Percentiles rank a stretch among this genome's conserved stretches.
Evolutionary conservation across 495 filamentous ascomycete species (phyloP).

Genomic region (Aspergillus nanangensis): DNA sequence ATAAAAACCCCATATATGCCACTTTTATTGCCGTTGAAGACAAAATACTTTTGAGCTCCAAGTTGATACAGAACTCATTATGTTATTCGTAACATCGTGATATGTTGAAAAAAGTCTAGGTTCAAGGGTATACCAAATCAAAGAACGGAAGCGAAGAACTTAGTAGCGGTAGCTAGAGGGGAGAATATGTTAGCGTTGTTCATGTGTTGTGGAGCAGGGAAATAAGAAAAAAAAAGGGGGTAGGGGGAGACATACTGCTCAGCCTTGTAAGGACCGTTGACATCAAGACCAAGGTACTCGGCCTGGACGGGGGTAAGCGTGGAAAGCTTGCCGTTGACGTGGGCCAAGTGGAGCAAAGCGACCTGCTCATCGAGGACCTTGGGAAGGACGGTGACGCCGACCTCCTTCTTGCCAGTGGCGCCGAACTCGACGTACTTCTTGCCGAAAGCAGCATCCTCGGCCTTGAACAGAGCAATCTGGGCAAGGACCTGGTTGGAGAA

Average conservation of each 20-base stretch:
- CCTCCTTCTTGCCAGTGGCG: constrained; percentile 79
- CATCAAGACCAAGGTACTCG: constrained; percentile 83
- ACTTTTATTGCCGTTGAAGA: constrained; percentile 63
- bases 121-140: constrained; percentile 37
- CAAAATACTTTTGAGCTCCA: constrained; percentile 53
- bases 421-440: constrained; percentile 95
- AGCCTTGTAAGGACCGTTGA: constrained; percentile 91
- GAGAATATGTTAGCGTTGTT: constrained; percentile 4
- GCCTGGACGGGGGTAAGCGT: constrained; percentile 80
- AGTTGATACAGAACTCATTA: constrained; percentile 43
- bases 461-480: constrained; percentile 97
- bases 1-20: constrained; percentile 37
- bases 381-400: constrained; percentile 94
- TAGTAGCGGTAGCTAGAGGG: constrained; percentile 57
- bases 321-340: constrained; percentile 93
- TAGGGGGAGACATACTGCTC: constrained; percentile 40
- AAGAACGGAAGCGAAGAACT: constrained; percentile 21
- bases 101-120: constrained; percentile 58
- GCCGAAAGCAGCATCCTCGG: constrained; percentile 78
- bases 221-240: not conserved
- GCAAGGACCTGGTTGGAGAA: constrained; percentile 99
- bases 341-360: constrained; percentile 83
- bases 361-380: constrained; percentile 99
- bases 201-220: not conserved
- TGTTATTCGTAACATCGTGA: constrained; percentile 58